A percentile compares a stretch with the other conserved stretches of the same genome.
These are phyloP conservation scores for Aspergillus sp. DNA, from an alignment of 2,329 filamentous ascomycete species.

Conservation along the genomic window DNA sequence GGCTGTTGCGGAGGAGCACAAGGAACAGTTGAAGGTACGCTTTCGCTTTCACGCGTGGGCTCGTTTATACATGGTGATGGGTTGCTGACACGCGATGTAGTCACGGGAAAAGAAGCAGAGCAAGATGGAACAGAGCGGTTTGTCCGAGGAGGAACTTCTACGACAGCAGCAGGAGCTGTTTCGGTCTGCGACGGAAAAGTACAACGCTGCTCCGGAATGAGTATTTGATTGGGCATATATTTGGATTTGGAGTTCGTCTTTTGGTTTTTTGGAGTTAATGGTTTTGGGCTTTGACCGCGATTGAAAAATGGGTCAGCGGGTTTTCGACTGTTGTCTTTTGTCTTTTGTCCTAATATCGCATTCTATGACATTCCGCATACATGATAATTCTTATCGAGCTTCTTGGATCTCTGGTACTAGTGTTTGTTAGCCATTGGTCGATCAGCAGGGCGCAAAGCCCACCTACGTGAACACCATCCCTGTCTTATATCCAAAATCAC, in stretches of 20 bases:
- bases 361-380: not conserved
- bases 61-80: conserved; percentile 4
- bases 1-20: conserved; percentile 83
- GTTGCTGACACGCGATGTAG: conserved; percentile 41
- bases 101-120: conserved; percentile 94
- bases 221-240: conserved; percentile 21
- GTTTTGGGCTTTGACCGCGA: conserved; percentile 1
- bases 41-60: not conserved
- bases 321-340: conserved; percentile 1
- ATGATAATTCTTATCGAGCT: not conserved
- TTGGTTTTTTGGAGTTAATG: conserved; percentile 4
- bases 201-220: conserved; percentile 48
- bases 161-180: conserved; percentile 89
- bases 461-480: no score
- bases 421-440: not conserved
- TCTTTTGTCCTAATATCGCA: not conserved
- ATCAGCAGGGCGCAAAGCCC: no score
- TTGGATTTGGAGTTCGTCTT: conserved; percentile 17
- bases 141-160: conserved; percentile 84
- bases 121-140: conserved; percentile 90
- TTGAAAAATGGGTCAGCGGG: not conserved
- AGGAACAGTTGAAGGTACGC: conserved; percentile 80
- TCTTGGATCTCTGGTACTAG: not conserved
- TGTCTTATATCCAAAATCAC: no score
- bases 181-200: conserved; percentile 68